Base-by-base conservation (phyloP, 805 yeast species). In the Candida ascalaphidarum region DNA sequence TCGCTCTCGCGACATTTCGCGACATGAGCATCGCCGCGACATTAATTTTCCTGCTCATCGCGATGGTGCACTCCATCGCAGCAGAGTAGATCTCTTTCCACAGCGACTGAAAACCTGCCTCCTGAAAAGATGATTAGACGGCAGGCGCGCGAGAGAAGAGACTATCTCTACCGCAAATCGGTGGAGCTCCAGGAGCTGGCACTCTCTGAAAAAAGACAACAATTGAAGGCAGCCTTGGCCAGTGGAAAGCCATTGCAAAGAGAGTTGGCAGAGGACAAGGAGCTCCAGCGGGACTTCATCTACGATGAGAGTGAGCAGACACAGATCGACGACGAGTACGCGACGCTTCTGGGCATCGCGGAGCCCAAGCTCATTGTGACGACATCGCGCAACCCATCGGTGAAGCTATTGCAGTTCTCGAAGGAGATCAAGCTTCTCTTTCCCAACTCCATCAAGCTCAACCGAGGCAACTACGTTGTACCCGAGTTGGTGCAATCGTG, bases 141-240 rank as follows among this genome's bases (percentile, higher is more conserved):
- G 64, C 95, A 89, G 49, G 96, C 97, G 6, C 77, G 98, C 60
- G 96, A 92, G 54, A 74, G 98, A 61, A 75, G 94, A 55, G 97
- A 92, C 48, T 92, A 88, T 46, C 65, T 92, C 16, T 92, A 83
- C 61, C 71, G 85, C 28, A 86, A 88, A 51, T 83, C 96, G 0
- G 74, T 83, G 28, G 92, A 85, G 50, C 68, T 89, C 20, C 95
- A 92, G 52, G 97, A 92, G 40, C 81, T 95, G 8, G 74, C 81
- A 14, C 66, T 81, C 24, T 80, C 81, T 12, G 89, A 83, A 46
- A 89, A 89, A 53, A 69, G 97, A 41, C 94, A 81, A 48, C 81
- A 79, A 44, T 64, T 92, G 23, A 80, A 81, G 38, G 81, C 83
- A 11, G 94, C 97, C 0, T 61, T 92, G 34, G 97, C 96, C 2